Evolutionary conservation across 768 basidiomycete genomes (phyloP).

Genomic region (Crucibulum laeve): DNA sequence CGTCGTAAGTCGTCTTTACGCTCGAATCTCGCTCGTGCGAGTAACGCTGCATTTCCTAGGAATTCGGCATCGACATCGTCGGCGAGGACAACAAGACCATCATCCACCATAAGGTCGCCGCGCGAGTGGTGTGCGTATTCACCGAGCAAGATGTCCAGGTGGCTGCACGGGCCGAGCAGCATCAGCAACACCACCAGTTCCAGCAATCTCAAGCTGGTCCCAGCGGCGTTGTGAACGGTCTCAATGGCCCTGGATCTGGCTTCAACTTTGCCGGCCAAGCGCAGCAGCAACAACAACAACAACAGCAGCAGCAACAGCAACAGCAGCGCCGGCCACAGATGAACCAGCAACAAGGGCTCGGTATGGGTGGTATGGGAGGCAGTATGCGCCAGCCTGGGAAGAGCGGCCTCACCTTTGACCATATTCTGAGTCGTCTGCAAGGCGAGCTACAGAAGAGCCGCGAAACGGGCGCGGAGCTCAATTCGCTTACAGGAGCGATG

Average conservation of each 20-base stretch:
- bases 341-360: constrained; percentile 55
- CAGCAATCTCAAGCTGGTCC: constrained; percentile 23
- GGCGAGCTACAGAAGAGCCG: constrained; percentile 94
- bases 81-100: constrained; percentile 98
- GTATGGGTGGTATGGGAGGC: constrained; percentile 76
- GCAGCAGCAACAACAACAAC: constrained; percentile 13
- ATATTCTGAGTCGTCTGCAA: constrained; percentile 84
- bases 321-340: constrained; percentile 51
- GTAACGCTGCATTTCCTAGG: constrained; percentile 40
- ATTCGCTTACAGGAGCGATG: constrained; percentile 73
- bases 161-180: constrained; percentile 67
- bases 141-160: constrained; percentile 79
- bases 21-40: constrained; percentile 5
- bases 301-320: constrained; percentile 11
- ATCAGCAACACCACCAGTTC: constrained; percentile 49
- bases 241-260: constrained; percentile 10
- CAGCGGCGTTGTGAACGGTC: constrained; percentile 13
- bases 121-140: constrained; percentile 87
- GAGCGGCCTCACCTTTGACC: constrained; percentile 87
- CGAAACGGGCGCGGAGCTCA: constrained; percentile 86
- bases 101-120: constrained; percentile 97
- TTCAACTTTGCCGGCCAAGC: constrained; percentile 16
- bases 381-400: constrained; percentile 72
- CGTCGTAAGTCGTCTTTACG: constrained; percentile 57
- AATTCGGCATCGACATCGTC: constrained; percentile 99